A percentile compares a stretch with the other conserved stretches of the same genome.
Conservation (phyloP, 306 rosid genomes). For the Cucurbita argyrosperma region DNA sequence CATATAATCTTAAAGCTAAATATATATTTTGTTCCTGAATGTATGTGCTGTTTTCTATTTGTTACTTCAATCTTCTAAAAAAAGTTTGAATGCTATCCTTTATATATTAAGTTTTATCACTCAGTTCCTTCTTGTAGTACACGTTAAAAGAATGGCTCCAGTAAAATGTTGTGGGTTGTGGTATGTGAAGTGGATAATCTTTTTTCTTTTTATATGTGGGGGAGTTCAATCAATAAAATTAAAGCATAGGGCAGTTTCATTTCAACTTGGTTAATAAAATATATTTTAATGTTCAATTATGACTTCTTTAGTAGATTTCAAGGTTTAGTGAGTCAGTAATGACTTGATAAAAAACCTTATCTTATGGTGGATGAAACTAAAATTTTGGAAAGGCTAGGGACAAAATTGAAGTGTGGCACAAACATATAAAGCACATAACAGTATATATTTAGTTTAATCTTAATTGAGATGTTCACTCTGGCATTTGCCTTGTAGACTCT, state of each 20-base stretch:
- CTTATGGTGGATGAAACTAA: background rate
- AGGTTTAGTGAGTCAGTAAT: background rate
- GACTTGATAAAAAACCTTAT: background rate
- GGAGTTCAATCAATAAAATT: background rate
- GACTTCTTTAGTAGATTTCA: background rate
- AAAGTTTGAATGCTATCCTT: background rate
- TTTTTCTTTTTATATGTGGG: background rate
- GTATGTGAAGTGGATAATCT: background rate
- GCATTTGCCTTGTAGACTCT: background rate
- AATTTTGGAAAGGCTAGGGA: background rate
- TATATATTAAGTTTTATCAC: background rate
- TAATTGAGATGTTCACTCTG: background rate
- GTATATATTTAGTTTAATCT: background rate
- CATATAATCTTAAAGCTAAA: background rate
- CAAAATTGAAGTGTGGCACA: background rate
- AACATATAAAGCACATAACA: background rate
- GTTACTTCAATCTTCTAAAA: background rate
- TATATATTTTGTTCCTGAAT: background rate
- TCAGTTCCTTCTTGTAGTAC: background rate
- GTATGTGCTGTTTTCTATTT: background rate
- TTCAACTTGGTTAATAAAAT: background rate
- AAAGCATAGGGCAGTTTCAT: background rate
- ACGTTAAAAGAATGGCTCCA: background rate
- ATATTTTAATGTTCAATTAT: background rate
- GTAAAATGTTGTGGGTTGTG: background rate